Evolutionary conservation across 106 monocot genomes (phyloP), one percentile per base, ranked within the genome.

Genomic region (Acorus gramineus): DNA sequence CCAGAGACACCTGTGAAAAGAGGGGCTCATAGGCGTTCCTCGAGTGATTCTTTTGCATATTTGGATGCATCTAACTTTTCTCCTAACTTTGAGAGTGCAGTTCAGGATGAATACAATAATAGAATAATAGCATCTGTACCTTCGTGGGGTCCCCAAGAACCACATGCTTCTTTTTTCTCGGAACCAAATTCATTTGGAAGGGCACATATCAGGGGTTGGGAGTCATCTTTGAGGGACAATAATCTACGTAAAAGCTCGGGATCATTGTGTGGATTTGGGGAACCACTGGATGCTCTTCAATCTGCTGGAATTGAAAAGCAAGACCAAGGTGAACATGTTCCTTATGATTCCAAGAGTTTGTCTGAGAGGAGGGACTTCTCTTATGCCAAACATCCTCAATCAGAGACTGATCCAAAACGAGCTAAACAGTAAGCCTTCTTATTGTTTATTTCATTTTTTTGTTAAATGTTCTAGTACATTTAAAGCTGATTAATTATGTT

Each of bases 1-100:
- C 98, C 98, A 0, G 98, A 98, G 55, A 81, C 75, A 12, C 98
- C 98, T 8, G 77, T 81, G 46, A 79, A 68, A 58, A 85, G 69
- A 71, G 88, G 79, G 56, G 61, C 64, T 44, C 98, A 98, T 78
- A 69, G 98, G 4, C 80, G 98, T 48, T 98, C 92, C 6, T 83
- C 91, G 42, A 98, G 98, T 59, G 98, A 98, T 55, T 98, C 98
- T 2, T 98, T 89, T 61, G 79, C 98, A 46, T 80, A 74, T 56
- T 66, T 77, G 67, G 85, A 96, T 71, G 76, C 63, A 13, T 71
- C 75, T 10, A 68, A 45, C 14, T 44, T 65, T 52, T 72, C 55
- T 66, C 64, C 73, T 50, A 73, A 67, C 57, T 44, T 79, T 64
- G 86, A 70, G 71, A 66, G 11, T 49, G 14, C 65, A 28, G 28